Base-by-base conservation (phyloP, 352 stramenopile species). In the Phytopythium cucurbitacearum region DNA sequence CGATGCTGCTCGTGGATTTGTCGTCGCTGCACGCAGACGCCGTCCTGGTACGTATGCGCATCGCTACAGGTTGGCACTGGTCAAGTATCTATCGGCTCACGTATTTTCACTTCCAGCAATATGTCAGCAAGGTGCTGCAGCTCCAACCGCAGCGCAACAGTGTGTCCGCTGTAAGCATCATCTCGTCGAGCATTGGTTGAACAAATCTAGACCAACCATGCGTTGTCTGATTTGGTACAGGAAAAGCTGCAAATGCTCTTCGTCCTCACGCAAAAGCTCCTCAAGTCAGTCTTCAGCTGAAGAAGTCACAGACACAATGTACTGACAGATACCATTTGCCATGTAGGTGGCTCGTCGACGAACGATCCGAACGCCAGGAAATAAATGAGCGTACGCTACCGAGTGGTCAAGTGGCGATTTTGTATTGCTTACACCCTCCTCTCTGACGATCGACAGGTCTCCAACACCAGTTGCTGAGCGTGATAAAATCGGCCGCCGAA, bases 201-300 rank as follows among this genome's bases (percentile, higher is more conserved):
- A 38, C 28, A 55, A 10, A 7, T 39, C 12, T 16, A 12, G 28
- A n/a, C n/a, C 15, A 38, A 44, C 0, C 36, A 12, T 50, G 28
- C 34, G 10, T 39, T 13, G 40, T 37, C 5, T 47, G 16, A 5
- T 28, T 4, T 39, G 35, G 28, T 51, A 13, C 47, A 73, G 65
- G 65, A 69, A 33, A 73, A 73, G 42, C 16, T 73, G 21, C 61
- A 73, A 53, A 73, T 73, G 65, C 51, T 73, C 9, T 73, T 73
- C 54, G 61, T 63, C 33, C 51, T 73, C 47, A 67, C 65, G 9
- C 61, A 73, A 44, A 73, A 73, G 48, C 43, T 73, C 38, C 42
- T 73, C 40, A 69, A 57, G 65, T 72, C 56, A 37, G 64, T 46
- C 21, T 12, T 7, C 34, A 37, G 38, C 16, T 3, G 36, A 37